A percentile compares a stretch with the other conserved stretches of the same genome.
Evolutionary conservation across 768 basidiomycete genomes (phyloP).

Genomic region (Lactarius hatsudake): DNA sequence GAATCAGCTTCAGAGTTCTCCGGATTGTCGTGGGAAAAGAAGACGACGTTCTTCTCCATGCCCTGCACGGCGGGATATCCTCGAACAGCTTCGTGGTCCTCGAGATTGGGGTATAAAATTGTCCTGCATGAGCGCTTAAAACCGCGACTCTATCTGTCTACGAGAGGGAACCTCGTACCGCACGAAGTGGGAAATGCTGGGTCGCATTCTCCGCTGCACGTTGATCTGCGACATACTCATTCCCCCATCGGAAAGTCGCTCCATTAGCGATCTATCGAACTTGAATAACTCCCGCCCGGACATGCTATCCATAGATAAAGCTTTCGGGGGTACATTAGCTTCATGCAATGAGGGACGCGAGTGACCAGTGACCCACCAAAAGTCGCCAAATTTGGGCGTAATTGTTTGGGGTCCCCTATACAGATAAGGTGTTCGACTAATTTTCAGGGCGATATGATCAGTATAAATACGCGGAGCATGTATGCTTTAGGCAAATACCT

Average conservation of each 20-base stretch:
- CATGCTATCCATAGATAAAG: conserved; percentile 65
- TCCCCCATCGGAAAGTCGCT: conserved; percentile 56
- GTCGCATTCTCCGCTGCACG: conserved; percentile 75
- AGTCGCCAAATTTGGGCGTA: conserved; percentile 65
- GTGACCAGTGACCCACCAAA: conserved; percentile 43
- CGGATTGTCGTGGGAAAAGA: conserved; percentile 57
- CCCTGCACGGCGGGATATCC: conserved; percentile 58
- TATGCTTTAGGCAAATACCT: conserved; percentile 8
- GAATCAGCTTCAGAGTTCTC: conserved; percentile 66
- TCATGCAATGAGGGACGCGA: background rate
- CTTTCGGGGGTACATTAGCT: conserved; percentile 36
- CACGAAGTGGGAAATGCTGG: conserved; percentile 60
- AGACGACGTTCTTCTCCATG: conserved; percentile 61
- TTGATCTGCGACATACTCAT: conserved; percentile 67
- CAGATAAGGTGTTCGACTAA: conserved; percentile 66
- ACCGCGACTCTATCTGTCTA: background rate
- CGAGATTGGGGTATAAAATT: conserved; percentile 58
- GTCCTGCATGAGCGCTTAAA: conserved; percentile 36
- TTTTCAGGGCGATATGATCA: background rate
- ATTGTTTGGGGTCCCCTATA: conserved; percentile 78
- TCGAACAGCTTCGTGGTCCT: conserved; percentile 53
- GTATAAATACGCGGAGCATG: background rate
- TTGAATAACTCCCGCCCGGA: conserved; percentile 53
- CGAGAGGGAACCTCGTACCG: conserved; percentile 37
- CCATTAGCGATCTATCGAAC: conserved; percentile 71